Evolutionary conservation across 2,329 filamentous ascomycete genomes (phyloP).

Genomic region (Grosmannia penicillata): DNA sequence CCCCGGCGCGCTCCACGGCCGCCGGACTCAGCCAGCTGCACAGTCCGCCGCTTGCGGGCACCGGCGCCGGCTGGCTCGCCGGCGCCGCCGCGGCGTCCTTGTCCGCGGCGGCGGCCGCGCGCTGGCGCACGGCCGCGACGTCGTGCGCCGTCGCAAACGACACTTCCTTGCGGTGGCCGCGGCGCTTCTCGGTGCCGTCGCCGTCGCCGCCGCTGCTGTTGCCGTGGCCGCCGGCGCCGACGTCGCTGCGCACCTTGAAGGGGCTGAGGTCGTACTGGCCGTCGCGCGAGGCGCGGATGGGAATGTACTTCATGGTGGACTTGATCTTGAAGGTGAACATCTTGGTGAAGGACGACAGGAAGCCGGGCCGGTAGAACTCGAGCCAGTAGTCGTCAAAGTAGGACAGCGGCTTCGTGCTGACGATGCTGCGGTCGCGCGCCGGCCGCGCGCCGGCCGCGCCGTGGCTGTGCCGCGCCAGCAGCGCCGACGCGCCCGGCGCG

Average conservation of each 20-base stretch:
- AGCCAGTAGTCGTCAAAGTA: conserved; percentile 92
- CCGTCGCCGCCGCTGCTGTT: conserved; percentile 52
- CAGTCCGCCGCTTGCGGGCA: background rate
- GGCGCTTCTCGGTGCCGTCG: conserved; percentile 50
- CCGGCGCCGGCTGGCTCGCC: conserved; percentile 12
- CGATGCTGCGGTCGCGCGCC: conserved; percentile 1
- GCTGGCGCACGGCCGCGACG: conserved; percentile 12
- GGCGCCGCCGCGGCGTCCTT: conserved; percentile 25
- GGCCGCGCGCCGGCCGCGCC: background rate
- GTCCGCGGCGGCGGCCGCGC: conserved; percentile 14
- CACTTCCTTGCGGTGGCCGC: conserved; percentile 46
- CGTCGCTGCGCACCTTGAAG: conserved; percentile 61
- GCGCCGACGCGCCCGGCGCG: conserved; percentile 29
- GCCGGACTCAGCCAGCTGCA: conserved; percentile 7
- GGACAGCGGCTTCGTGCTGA: conserved; percentile 28
- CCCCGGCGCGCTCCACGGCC: conserved; percentile 8
- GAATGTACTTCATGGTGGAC: conserved; percentile 71
- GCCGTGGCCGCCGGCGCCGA: background rate
- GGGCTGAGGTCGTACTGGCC: conserved; percentile 74
- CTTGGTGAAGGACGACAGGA: conserved; percentile 78
- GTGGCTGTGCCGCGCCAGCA: background rate
- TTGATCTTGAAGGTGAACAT: conserved; percentile 90
- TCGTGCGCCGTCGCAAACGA: conserved; percentile 50
- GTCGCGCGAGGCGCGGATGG: conserved; percentile 56
- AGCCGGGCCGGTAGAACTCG: conserved; percentile 85